Percentiles rank a stretch among this genome's conserved stretches.
These are phyloP conservation scores for Panicum hallii DNA, from an alignment of 202 grass and related monocot genomes.

Conservation along the genomic window DNA sequence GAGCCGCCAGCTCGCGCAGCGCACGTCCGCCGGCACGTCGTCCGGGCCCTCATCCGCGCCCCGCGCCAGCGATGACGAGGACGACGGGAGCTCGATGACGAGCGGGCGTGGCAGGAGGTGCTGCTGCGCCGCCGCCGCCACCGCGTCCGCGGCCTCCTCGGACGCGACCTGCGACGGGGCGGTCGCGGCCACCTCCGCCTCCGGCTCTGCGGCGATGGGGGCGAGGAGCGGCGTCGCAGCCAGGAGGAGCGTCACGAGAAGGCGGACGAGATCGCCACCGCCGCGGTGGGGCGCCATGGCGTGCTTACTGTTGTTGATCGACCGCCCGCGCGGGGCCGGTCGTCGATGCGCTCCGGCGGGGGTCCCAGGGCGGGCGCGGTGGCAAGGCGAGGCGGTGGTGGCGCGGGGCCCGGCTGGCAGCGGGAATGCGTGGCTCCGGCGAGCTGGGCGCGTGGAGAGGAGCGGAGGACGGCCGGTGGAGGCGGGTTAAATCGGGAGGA, in stretches of 20 bases:
- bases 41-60: background rate
- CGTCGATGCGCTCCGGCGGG: background rate
- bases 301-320: background rate
- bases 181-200: conserved; percentile 43
- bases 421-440: conserved; percentile 20
- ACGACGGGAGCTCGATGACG: conserved; percentile 51
- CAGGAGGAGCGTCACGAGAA: background rate
- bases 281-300: conserved; percentile 29
- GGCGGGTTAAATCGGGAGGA: conserved; percentile 27
- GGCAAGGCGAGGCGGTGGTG: background rate
- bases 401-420: background rate
- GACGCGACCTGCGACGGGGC: background rate
- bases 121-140: background rate
- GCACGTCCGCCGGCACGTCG: conserved; percentile 6
- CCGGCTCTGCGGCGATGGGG: conserved; percentile 42
- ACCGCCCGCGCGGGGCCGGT: background rate
- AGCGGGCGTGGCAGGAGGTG: conserved; percentile 50
- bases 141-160: background rate
- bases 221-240: background rate
- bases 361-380: no score
- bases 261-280: background rate
- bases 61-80: no score
- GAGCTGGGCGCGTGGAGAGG: background rate
- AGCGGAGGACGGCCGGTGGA: background rate
- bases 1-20: conserved; percentile 69